phyloP scores from a whole-genome alignment of 345 rosid species.

The Firmiana major region DNA sequence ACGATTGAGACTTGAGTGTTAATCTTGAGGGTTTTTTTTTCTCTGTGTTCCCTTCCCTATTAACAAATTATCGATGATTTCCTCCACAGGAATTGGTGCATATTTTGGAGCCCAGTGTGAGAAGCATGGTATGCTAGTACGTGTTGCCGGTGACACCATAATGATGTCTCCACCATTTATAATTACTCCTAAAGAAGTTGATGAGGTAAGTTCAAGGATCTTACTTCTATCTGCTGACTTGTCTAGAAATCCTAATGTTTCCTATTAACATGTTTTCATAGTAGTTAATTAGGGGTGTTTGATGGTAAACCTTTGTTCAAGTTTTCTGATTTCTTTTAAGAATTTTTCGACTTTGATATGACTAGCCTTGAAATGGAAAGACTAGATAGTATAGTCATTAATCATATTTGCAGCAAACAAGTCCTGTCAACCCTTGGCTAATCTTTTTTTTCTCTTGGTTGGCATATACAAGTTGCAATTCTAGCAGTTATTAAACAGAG shows the following conservation, averaged over 20 bases:
- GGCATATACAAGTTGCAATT: background rate
- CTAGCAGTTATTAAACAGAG: background rate
- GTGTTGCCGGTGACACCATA: conserved; percentile 82
- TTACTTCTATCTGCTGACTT: background rate
- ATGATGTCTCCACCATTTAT: conserved; percentile 91
- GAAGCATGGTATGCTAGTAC: conserved; percentile 80
- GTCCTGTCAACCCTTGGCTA: background rate
- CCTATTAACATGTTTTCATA: too few relatives aligned
- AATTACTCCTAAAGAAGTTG: conserved; percentile 66
- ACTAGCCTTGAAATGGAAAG: too few relatives aligned
- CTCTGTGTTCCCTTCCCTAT: background rate
- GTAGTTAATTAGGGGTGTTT: background rate
- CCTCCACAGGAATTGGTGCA: conserved; percentile 67
- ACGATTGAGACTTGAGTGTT: background rate
- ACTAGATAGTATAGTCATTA: background rate
- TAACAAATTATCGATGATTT: background rate
- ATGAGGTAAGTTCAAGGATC: conserved; percentile 45
- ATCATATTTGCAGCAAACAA: background rate
- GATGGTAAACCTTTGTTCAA: too few relatives aligned
- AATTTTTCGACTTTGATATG: too few relatives aligned
- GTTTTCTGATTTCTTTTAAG: too few relatives aligned
- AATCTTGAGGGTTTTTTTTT: background rate
- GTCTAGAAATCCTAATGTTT: background rate
- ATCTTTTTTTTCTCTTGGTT: background rate
- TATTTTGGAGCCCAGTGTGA: conserved; percentile 86